phyloP scores from a whole-genome alignment of 2,329 filamentous ascomycete genomes.

The Emydomyces testavorans region DNA sequence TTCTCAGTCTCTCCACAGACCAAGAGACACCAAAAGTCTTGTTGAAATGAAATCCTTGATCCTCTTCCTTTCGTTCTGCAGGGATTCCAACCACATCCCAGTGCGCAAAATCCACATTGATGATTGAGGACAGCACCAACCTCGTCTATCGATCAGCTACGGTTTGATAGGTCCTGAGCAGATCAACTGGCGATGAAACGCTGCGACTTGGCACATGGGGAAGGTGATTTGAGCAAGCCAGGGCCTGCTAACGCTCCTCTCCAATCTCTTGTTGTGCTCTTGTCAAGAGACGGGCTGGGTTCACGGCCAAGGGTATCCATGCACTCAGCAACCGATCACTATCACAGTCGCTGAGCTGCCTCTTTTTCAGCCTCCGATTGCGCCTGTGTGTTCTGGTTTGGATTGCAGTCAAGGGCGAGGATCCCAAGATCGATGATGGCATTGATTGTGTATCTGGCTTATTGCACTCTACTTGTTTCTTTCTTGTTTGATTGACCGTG shows the following conservation, averaged over 20 bases:
- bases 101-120: no score
- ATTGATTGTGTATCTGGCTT: neutral
- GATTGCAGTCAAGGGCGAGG: neutral
- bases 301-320: slow-evolving; percentile 4
- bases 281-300: slow-evolving; percentile 2
- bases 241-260: neutral
- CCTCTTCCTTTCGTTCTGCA: no score
- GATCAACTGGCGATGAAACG: slow-evolving; percentile 5
- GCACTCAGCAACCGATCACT: no score
- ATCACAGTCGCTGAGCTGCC: neutral
- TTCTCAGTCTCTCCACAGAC: no score
- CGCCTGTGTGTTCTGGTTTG: neutral
- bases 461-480: neutral
- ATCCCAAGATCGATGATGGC: neutral
- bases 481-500: neutral
- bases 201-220: slow-evolving; percentile 7
- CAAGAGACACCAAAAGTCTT: no score
- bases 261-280: neutral
- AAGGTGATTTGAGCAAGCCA: neutral
- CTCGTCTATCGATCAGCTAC: no score
- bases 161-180: slow-evolving; percentile 3
- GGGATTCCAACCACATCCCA: no score
- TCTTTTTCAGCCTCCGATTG: neutral
- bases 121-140: no score
- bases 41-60: no score